Conservation (phyloP, 768 basidiomycete species). For the Mycena vulgaris region DNA sequence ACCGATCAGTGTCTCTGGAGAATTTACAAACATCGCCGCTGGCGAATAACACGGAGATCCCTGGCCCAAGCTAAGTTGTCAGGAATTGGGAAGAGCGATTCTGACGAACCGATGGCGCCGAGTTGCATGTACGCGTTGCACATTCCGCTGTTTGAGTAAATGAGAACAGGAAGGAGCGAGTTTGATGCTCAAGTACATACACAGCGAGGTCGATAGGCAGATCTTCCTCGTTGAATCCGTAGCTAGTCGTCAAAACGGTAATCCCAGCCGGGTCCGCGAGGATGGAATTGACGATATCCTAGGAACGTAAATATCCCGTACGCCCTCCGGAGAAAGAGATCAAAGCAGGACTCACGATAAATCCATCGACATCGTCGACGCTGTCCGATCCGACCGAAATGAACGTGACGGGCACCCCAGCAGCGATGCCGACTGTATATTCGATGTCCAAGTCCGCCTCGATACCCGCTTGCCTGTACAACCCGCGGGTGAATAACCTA, state of each 20-base stretch:
- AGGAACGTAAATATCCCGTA: conserved; percentile 30
- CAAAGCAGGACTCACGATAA: neutral
- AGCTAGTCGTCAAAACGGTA: conserved; percentile 55
- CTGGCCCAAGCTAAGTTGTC: neutral
- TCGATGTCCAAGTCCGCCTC: conserved; percentile 62
- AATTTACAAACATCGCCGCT: conserved; percentile 39
- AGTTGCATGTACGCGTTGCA: conserved; percentile 5
- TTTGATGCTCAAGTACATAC: neutral
- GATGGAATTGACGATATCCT: conserved; percentile 47
- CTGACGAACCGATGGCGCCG: neutral
- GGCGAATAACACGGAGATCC: conserved; percentile 42
- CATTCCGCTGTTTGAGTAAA: neutral
- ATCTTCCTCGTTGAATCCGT: conserved; percentile 57
- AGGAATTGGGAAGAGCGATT: too few relatives aligned
- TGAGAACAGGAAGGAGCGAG: neutral
- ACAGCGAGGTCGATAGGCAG: conserved; percentile 48
- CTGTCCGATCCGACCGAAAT: conserved; percentile 40
- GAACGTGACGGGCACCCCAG: conserved; percentile 54
- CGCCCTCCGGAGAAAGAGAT: neutral
- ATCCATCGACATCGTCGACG: conserved; percentile 1
- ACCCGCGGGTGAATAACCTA: neutral
- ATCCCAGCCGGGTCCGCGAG: conserved; percentile 56
- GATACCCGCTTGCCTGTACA: conserved; percentile 35
- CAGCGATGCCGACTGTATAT: conserved; percentile 54
- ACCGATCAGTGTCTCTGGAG: conserved; percentile 37